Conservation (phyloP, 2,329 filamentous ascomycete species). For the Penicillium oxalicum region DNA sequence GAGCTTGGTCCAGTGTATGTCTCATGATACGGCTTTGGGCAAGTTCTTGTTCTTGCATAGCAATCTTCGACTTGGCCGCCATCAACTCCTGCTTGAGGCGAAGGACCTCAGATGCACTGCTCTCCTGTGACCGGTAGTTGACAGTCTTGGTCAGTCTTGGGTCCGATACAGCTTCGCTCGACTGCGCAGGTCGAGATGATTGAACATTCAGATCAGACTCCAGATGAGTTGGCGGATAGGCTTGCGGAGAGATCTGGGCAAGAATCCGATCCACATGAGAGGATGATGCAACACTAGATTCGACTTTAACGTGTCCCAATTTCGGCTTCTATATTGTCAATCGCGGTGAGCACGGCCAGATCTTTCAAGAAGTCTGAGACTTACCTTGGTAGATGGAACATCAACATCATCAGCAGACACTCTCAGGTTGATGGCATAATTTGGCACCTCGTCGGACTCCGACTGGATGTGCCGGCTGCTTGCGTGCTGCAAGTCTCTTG, state of each 20-base stretch:
- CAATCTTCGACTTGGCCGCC: slow-evolving; percentile 52
- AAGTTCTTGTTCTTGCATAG: slow-evolving; percentile 56
- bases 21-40: slow-evolving; percentile 56
- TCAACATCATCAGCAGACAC: slow-evolving; percentile 20
- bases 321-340: slow-evolving; percentile 46
- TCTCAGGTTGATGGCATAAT: slow-evolving; percentile 29
- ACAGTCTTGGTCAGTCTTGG: slow-evolving; percentile 7
- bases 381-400: slow-evolving; percentile 35
- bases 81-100: slow-evolving; percentile 54
- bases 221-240: slow-evolving; percentile 8
- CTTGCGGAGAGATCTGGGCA: slow-evolving; percentile 37
- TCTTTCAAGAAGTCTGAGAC: slow-evolving; percentile 6
- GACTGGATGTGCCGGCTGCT: slow-evolving; percentile 22
- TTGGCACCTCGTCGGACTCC: slow-evolving; percentile 30
- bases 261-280: slow-evolving; percentile 60
- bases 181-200: slow-evolving; percentile 15
- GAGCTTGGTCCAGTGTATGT: slow-evolving; percentile 55
- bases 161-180: slow-evolving; percentile 10
- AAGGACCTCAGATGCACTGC: slow-evolving; percentile 46
- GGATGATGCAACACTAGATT: slow-evolving; percentile 23
- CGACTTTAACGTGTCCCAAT: slow-evolving; percentile 34
- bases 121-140: slow-evolving; percentile 14
- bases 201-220: slow-evolving; percentile 19
- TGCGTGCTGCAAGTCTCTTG: slow-evolving; percentile 23
- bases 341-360: neutral